Base-by-base conservation (phyloP, 495 filamentous ascomycete genomes). In the Darksidea phi region DNA sequence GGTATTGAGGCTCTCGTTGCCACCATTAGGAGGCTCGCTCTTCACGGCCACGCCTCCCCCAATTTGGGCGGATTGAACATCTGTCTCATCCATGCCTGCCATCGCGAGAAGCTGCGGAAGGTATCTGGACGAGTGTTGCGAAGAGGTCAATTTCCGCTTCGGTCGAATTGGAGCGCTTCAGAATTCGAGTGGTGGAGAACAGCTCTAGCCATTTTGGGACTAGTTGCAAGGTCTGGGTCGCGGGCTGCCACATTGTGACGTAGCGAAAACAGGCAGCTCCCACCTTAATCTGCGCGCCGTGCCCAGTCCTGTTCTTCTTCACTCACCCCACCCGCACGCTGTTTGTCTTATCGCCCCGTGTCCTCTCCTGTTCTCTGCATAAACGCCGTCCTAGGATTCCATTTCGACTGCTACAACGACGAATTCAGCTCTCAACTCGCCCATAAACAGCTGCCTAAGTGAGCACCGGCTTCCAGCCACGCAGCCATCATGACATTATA, bases 401-500 rank as follows among this genome's bases (percentile, higher is more conserved):
- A 32, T 32, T 10, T 32, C 28, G 10, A 32, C 28, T 10, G 3
- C 28, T 10, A 4, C 28, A 3, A 32, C 28, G 4, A 10, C 28
- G 10, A 10, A 10, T 32, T 32, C 28, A 32, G 28, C 18, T 15
- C 13, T 50, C 66, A 25, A 54, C 38, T 48, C 28, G 23, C 55
- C 23, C 48, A 28, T 54, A 47, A 46, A 53, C 41, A 59, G 49
- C n/a, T 41, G n/a, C 37, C 23, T 12, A 18, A n/a, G 18, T 15
- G 23, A 1, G 7, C 55, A 13, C 47, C 18, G 38, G 41, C 54
- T 45, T 58, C 25, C 26, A 59, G 43, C 51, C 34, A 67, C 52
- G 42, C 32, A 67, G 71, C 66, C 83, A 87, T 75, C 60, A 98
- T 98, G 94, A 98, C 95, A 76, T 91, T 98, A 74, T 98, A 98